Evolutionary conservation across 2,329 filamentous ascomycete species (phyloP).

Genomic region (Scedosporium apiospermum): DNA sequence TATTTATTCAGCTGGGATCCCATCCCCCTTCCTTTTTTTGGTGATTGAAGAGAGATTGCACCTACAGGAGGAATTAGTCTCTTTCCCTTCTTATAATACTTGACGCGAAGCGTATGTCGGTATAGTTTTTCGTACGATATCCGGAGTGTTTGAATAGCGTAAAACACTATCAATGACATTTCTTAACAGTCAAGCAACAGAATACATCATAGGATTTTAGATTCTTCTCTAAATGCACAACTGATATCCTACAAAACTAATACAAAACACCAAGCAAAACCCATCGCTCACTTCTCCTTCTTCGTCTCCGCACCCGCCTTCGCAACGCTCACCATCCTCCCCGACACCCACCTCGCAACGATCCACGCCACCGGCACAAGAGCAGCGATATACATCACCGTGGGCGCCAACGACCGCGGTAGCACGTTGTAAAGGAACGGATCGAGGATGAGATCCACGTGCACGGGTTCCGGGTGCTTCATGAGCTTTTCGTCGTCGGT

Average conservation of each 20-base stretch:
- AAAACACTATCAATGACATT: too few species aligned
- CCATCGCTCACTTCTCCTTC: conserved; percentile 16
- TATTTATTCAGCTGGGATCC: neutral
- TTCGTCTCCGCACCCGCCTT: conserved; percentile 24
- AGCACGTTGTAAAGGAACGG: conserved; percentile 73
- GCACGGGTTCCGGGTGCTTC: conserved; percentile 61
- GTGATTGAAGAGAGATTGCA: too few species aligned
- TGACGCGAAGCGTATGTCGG: too few species aligned
- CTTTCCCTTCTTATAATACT: too few species aligned
- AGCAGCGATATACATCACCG: conserved; percentile 54
- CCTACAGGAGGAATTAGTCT: too few species aligned
- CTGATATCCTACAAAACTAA: neutral
- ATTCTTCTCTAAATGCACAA: neutral
- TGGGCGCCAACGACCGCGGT: conserved; percentile 67
- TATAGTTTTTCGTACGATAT: too few species aligned
- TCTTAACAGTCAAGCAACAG: too few species aligned
- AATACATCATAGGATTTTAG: too few species aligned
- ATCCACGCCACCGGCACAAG: conserved; percentile 35
- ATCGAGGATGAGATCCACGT: conserved; percentile 77
- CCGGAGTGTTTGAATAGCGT: too few species aligned
- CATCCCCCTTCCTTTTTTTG: too few species aligned
- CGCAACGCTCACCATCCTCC: conserved; percentile 13
- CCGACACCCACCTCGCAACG: conserved; percentile 3
- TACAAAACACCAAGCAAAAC: too few species aligned
- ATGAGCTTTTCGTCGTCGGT: conserved; percentile 67